These are phyloP conservation scores for Verticillium klebahnii DNA, from an alignment of 2,329 filamentous ascomycete genomes.

Conservation along the genomic window DNA sequence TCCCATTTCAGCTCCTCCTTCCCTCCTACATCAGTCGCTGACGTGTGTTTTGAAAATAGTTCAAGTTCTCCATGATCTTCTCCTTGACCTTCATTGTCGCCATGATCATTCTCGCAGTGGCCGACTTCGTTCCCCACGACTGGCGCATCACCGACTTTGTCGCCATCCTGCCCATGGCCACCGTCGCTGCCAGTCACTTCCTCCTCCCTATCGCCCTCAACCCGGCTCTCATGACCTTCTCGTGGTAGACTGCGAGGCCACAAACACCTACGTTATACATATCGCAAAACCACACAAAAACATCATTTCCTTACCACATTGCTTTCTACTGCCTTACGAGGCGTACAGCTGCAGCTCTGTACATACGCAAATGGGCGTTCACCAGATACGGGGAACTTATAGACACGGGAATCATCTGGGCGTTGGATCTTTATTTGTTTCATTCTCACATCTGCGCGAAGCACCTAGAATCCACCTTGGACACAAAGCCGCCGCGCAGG, in stretches of 20 bases:
- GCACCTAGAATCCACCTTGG: slow-evolving; percentile 8
- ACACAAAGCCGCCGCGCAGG: not conserved
- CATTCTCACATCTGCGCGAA: not conserved
- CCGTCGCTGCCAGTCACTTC: slow-evolving; percentile 64
- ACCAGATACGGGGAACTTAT: slow-evolving; percentile 8
- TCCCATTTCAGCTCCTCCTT: not conserved
- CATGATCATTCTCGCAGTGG: slow-evolving; percentile 63
- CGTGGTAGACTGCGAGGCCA: slow-evolving; percentile 50
- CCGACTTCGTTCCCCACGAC: slow-evolving; percentile 57
- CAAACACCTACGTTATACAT: not conserved
- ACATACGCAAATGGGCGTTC: slow-evolving; percentile 1
- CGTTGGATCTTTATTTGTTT: slow-evolving; percentile 9
- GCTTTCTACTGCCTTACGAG: slow-evolving; percentile 3
- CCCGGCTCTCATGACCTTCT: slow-evolving; percentile 76
- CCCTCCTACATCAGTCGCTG: slow-evolving; percentile 2
- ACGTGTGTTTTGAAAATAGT: slow-evolving; percentile 30
- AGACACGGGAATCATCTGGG: slow-evolving; percentile 5
- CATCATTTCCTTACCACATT: slow-evolving; percentile 3
- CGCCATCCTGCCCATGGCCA: slow-evolving; percentile 71
- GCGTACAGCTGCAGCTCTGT: slow-evolving; percentile 4
- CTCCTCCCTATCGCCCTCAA: slow-evolving; percentile 70
- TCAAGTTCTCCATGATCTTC: slow-evolving; percentile 69
- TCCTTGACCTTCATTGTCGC: slow-evolving; percentile 50
- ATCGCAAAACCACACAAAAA: not conserved
- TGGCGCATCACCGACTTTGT: slow-evolving; percentile 69